A percentile compares a stretch with the other conserved stretches of the same genome.
phyloP scores from a whole-genome alignment of 805 yeast species.

The Maudiozyma pseudohumilis region DNA sequence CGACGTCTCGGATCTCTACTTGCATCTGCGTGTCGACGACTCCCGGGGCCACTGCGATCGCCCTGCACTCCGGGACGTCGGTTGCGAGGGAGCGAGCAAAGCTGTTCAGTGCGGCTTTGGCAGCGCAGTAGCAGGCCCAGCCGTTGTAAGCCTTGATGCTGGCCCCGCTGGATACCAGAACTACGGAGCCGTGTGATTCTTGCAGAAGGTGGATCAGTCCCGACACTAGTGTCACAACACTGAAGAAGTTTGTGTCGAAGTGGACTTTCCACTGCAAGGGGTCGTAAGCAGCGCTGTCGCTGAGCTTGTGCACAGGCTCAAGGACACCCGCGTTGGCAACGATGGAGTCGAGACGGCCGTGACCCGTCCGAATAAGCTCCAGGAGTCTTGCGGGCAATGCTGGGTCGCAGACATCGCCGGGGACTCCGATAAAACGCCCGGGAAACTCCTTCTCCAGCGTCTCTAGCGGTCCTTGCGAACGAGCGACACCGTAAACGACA shows the following conservation, averaged over 20 bases:
- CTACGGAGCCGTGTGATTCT: constrained; percentile 46
- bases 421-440: constrained; percentile 40
- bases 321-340: constrained; percentile 78
- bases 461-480: constrained; percentile 43
- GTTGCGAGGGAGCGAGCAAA: constrained; percentile 54
- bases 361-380: constrained; percentile 35
- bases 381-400: constrained; percentile 30
- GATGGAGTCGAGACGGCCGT: constrained; percentile 52
- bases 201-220: constrained; percentile 48
- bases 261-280: constrained; percentile 49
- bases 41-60: constrained; percentile 84
- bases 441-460: constrained; percentile 38
- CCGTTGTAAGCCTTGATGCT: constrained; percentile 37
- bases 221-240: constrained; percentile 52
- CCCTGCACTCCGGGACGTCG: constrained; percentile 45
- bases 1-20: constrained; percentile 56
- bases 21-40: constrained; percentile 93
- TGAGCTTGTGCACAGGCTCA: constrained; percentile 60
- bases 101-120: constrained; percentile 86
- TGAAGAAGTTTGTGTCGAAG: constrained; percentile 71
- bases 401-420: constrained; percentile 51
- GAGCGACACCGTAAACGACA: constrained; percentile 54
- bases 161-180: constrained; percentile 90
- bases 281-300: constrained; percentile 26
- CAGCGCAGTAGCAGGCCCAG: constrained; percentile 89